These are phyloP conservation scores for Mesembryanthemum crystallinum DNA, from an alignment of 148 eudicot species.

Conservation along the genomic window DNA sequence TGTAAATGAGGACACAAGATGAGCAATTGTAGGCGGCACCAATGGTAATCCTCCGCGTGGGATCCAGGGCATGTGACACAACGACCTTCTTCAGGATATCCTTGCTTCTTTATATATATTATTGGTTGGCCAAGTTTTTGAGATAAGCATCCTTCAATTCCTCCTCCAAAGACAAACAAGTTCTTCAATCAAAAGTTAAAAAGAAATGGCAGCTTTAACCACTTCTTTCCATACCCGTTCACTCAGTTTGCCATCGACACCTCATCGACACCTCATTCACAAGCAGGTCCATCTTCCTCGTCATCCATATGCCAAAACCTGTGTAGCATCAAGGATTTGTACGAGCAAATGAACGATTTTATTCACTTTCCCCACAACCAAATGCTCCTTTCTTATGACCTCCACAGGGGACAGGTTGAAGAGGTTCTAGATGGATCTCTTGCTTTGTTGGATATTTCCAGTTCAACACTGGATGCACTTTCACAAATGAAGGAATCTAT, in stretches of 20 bases:
- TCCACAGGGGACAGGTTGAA: constrained; percentile 15
- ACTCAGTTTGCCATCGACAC: constrained; percentile 40
- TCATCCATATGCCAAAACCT: constrained; percentile 30
- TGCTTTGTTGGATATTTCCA: constrained; percentile 32
- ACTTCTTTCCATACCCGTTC: constrained; percentile 35
- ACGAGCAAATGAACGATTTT: constrained; percentile 29
- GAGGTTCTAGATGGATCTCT: constrained; percentile 39
- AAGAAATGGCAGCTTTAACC: constrained; percentile 13
- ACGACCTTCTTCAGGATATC: not conserved
- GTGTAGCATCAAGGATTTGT: constrained; percentile 26
- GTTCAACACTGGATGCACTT: constrained; percentile 25
- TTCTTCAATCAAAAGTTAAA: not conserved
- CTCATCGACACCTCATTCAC: constrained; percentile 35
- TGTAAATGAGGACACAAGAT: not conserved
- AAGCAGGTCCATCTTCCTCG: constrained; percentile 21
- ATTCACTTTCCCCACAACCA: constrained; percentile 29
- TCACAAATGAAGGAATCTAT: constrained; percentile 29
- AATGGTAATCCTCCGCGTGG: not conserved
- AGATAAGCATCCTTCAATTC: not conserved
- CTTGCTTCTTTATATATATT: constrained; percentile 7
- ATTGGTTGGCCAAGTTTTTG: not conserved
- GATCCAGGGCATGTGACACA: not conserved
- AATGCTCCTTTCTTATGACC: constrained; percentile 16
- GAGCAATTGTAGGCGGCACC: not conserved
- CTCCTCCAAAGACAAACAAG: not conserved